Evolutionary conservation across 2,329 filamentous ascomycete genomes (phyloP).

Genomic region (Fusarium subtropicale): DNA sequence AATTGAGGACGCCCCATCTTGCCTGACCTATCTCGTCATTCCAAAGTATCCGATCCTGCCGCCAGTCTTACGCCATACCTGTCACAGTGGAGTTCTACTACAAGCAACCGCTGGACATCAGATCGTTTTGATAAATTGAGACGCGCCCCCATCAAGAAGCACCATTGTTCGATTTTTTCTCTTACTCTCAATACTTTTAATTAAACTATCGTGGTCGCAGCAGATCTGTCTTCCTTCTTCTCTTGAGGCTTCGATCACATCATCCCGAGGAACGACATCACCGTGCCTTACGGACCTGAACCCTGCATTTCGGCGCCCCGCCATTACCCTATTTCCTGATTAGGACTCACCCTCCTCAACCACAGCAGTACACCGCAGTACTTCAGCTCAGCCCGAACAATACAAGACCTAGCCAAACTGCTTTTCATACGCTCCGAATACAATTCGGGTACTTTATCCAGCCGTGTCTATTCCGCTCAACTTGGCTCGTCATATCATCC

Average conservation of each 20-base stretch:
- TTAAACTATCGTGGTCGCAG: background rate
- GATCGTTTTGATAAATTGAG: constrained; percentile 27
- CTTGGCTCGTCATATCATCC: constrained; percentile 6
- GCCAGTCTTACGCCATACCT: constrained; percentile 31
- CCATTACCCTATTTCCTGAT: constrained; percentile 29
- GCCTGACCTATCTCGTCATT: constrained; percentile 31
- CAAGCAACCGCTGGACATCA: constrained; percentile 10
- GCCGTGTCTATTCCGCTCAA: constrained; percentile 5
- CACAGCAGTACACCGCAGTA: background rate
- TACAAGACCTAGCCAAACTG: constrained; percentile 3
- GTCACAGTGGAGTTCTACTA: constrained; percentile 1
- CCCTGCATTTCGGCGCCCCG: constrained; percentile 37
- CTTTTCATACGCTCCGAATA: background rate
- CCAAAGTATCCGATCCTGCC: constrained; percentile 32
- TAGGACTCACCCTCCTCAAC: constrained; percentile 22
- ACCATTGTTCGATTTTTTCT: background rate
- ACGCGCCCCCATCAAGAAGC: constrained; percentile 18
- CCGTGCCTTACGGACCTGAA: constrained; percentile 37
- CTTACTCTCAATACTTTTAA: background rate
- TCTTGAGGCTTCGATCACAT: constrained; percentile 21
- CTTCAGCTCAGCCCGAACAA: constrained; percentile 12
- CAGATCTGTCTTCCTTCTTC: background rate
- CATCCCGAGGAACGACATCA: constrained; percentile 36
- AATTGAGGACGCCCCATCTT: constrained; percentile 30
- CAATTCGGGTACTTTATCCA: constrained; percentile 31